phyloP scores from a whole-genome alignment of 306 rosid species.

The Delonix regia region DNA sequence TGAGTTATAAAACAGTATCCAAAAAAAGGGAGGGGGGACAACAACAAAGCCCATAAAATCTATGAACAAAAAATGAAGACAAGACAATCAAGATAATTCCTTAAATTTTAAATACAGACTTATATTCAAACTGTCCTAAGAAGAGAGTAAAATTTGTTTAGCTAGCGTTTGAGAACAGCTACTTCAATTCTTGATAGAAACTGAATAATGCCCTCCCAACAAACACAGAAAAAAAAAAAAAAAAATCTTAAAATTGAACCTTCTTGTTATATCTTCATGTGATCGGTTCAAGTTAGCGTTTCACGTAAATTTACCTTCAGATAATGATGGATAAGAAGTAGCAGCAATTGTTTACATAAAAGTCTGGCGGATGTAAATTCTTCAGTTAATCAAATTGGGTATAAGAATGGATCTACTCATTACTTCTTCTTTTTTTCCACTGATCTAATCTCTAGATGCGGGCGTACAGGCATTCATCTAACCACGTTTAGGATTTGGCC shows the following conservation, averaged over 20 bases:
- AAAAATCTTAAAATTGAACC: constrained; percentile 52
- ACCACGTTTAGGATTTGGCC: no score
- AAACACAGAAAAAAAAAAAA: no score
- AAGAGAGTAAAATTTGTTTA: constrained; percentile 4
- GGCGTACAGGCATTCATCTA: no score
- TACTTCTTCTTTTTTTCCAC: no score
- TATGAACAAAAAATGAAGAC: background rate
- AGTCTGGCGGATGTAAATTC: no score
- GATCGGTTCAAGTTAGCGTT: no score
- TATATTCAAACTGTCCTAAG: background rate
- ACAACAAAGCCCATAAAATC: background rate
- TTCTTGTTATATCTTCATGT: constrained; percentile 93
- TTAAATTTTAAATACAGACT: background rate
- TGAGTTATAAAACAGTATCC: background rate
- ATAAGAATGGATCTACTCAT: no score
- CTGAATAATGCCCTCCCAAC: constrained; percentile 10
- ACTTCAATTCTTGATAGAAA: background rate
- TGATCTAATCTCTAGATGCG: no score
- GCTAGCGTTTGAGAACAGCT: background rate
- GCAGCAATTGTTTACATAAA: no score
- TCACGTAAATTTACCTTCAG: no score
- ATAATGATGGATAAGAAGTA: no score
- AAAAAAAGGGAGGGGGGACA: background rate
- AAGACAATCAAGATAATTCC: background rate
- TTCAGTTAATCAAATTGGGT: no score